Conservation (phyloP, 139 green algal genomes). For the Chlamydomonas sp. region DNA sequence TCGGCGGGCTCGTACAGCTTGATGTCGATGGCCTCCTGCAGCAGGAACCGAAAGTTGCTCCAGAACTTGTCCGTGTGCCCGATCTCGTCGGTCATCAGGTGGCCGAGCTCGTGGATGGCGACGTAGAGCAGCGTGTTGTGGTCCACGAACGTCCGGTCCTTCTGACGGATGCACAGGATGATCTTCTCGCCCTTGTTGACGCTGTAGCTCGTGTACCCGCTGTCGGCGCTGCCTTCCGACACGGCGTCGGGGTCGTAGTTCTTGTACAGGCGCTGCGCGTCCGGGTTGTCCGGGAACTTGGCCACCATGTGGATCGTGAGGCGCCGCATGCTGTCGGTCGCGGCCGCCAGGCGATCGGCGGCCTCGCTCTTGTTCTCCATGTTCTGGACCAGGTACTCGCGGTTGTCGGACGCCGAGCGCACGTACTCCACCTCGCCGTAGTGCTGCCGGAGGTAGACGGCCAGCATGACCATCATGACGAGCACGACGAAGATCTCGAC, state of each 20-base stretch:
- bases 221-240: conserved; percentile 6
- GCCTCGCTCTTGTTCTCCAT: not conserved
- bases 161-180: conserved; percentile 17
- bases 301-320: not conserved
- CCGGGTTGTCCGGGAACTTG: not conserved
- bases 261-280: not conserved
- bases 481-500: not conserved
- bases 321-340: not conserved
- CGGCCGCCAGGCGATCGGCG: not conserved
- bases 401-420: not conserved
- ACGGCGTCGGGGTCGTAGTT: conserved; percentile 13
- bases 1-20: conserved; percentile 9
- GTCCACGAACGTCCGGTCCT: conserved; percentile 3
- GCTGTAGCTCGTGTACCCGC: conserved; percentile 15
- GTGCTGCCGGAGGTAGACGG: not conserved
- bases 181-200: conserved; percentile 23
- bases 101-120: conserved; percentile 14
- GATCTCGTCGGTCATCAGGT: conserved; percentile 13
- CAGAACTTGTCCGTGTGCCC: conserved; percentile 16
- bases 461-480: not conserved
- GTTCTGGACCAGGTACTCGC: not conserved
- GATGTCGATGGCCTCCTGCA: conserved; percentile 1
- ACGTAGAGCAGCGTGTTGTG: conserved; percentile 17
- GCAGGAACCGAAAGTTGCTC: conserved; percentile 11
- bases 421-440: not conserved